phyloP scores from a whole-genome alignment of 1,284 basidiomycete species.

The Trichosporon sp. region DNA sequence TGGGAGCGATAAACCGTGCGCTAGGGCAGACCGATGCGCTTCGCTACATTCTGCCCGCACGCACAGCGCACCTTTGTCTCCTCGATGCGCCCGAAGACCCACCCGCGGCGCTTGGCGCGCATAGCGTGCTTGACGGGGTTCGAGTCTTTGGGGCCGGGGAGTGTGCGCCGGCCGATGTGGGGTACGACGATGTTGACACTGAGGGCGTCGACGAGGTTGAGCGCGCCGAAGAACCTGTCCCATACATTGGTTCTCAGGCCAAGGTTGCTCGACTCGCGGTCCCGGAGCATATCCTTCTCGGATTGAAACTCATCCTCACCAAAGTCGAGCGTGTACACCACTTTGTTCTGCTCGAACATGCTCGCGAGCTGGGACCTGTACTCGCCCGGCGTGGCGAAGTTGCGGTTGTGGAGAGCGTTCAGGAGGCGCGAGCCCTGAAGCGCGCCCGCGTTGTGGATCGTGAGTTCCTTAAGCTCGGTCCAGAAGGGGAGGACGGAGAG shows the following conservation, averaged over 20 bases:
- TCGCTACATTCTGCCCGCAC: background rate
- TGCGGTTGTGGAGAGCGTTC: background rate
- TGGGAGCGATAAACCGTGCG: background rate
- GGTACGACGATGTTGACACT: constrained; percentile 15
- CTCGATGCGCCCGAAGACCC: constrained; percentile 11
- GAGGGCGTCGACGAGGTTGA: constrained; percentile 11
- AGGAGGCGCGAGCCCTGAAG: constrained; percentile 8
- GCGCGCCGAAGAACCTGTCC: constrained; percentile 11
- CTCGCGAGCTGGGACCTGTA: constrained; percentile 9
- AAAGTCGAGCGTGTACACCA: constrained; percentile 18
- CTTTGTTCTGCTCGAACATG: constrained; percentile 7
- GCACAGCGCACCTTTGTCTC: constrained; percentile 10
- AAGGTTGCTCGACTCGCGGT: too few species aligned
- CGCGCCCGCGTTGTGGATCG: constrained; percentile 5
- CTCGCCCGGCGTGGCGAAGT: constrained; percentile 10
- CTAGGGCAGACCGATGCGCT: background rate
- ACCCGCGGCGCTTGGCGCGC: constrained; percentile 12
- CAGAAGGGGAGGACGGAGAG: constrained; percentile 19
- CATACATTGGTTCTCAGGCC: background rate
- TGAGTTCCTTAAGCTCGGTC: constrained; percentile 14
- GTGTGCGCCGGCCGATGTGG: background rate
- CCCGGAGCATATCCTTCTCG: too few species aligned
- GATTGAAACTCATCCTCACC: background rate
- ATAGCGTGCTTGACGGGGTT: background rate
- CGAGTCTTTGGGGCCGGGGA: background rate